Conservation (phyloP, 805 yeast species). For the Metschnikowia continentalis region DNA sequence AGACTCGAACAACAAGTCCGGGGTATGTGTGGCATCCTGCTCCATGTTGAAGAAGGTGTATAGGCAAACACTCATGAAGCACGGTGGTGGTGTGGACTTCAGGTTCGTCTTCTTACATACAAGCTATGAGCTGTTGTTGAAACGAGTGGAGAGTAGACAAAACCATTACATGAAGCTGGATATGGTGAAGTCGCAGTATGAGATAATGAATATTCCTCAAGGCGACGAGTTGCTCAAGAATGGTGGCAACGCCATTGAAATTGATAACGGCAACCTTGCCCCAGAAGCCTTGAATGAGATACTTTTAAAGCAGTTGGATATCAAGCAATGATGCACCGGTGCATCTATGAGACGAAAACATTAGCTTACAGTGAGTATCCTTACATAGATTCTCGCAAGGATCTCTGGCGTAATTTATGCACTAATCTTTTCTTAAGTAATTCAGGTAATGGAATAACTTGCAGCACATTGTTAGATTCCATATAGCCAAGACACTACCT, state of each 20-base stretch:
- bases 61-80: conserved; percentile 54
- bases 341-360: background rate
- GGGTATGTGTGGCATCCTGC: conserved; percentile 63
- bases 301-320: conserved; percentile 16
- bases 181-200: conserved; percentile 79
- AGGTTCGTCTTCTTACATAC: conserved; percentile 67
- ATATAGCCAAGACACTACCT: too few species aligned
- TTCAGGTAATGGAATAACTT: too few species aligned
- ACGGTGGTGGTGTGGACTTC: conserved; percentile 37
- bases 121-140: conserved; percentile 52
- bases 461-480: too few species aligned
- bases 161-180: conserved; percentile 84
- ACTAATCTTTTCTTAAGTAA: too few species aligned
- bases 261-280: conserved; percentile 1
- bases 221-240: conserved; percentile 32
- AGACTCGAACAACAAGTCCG: conserved; percentile 17
- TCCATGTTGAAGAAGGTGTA: conserved; percentile 77
- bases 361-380: too few species aligned
- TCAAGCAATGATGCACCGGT: background rate
- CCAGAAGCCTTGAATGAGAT: conserved; percentile 15
- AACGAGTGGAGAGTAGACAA: conserved; percentile 59
- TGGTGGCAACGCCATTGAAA: conserved; percentile 33
- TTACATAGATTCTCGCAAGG: too few species aligned
- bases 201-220: conserved; percentile 66
- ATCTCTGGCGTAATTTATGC: too few species aligned